phyloP scores from a whole-genome alignment of 2,329 filamentous ascomycete species.

The Botrytis elliptica region DNA sequence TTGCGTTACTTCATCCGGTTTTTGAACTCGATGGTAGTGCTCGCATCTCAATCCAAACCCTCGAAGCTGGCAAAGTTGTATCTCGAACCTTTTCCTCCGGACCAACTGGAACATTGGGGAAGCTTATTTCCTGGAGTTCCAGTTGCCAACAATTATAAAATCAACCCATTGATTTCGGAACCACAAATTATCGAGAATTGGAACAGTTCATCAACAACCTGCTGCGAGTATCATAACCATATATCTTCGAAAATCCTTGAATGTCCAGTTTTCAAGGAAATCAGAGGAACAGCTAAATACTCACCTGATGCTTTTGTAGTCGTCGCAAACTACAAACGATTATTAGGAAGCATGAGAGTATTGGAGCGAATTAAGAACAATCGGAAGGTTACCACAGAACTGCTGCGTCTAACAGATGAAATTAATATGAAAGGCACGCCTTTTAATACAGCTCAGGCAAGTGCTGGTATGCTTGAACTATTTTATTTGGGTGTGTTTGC shows the following conservation, averaged over 20 bases:
- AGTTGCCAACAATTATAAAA: background rate
- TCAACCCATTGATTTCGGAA: background rate
- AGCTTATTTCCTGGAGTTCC: background rate
- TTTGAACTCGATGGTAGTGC: background rate
- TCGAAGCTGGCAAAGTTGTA: background rate
- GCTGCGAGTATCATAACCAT: slow-evolving; percentile 1
- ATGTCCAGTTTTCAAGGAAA: background rate
- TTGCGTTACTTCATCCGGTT: background rate
- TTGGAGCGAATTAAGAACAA: background rate
- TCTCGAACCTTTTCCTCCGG: background rate
- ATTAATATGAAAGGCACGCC: background rate
- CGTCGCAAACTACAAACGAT: background rate
- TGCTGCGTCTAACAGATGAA: background rate
- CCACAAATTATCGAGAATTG: background rate
- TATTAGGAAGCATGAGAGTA: background rate
- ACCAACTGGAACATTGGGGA: background rate
- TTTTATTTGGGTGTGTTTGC: background rate
- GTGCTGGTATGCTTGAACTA: background rate
- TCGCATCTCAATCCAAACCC: background rate
- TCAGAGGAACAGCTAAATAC: background rate
- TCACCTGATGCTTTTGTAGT: background rate
- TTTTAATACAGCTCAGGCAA: background rate
- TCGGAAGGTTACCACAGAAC: background rate
- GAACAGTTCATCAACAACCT: background rate
- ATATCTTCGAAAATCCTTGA: background rate